Evolutionary conservation across 768 basidiomycete species (phyloP), one percentile per base, ranked within the genome.

Genomic region (Tulasnella sp.): DNA sequence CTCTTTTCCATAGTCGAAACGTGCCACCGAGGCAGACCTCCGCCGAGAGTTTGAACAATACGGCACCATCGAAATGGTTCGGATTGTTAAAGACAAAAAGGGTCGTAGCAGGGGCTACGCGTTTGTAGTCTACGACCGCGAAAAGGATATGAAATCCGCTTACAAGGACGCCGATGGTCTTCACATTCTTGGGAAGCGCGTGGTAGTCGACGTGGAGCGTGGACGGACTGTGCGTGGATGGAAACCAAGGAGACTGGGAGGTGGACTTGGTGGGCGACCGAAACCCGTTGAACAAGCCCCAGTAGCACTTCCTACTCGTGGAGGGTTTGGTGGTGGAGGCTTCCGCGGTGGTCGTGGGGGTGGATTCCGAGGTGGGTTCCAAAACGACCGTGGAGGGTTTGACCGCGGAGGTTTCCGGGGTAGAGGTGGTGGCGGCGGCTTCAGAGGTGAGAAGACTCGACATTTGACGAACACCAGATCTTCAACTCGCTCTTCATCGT

Each of bases 161-260:
- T 99, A 99, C 88, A 99, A 99, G 84, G 97, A 99, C 83, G 98
- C 96, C 25, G 97, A 99, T 81, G 94, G 96, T 31, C 88, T 99
- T 64, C 93, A 95, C 78, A 94, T 99, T 79, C 93, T 96, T 87
- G 94, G 94, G 81, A 97, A 97, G 83, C 89, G 93, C 80, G 96
- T 99, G 79, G 87, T 99, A 42, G 97, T 99, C 72, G 97, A 99
- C 82, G 97, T 99, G 78, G 97, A 99, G 84, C 91, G 97, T 42
- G 97, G 97, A 25, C 90, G 97, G 70, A 99, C 97, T 14, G 97
- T 99, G 36, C 90, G 97, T 77, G 97, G 96, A 2, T 99, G 97
- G 97, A 98, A 97, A 82, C 97, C 97, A 1, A 91, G 95, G 70
- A 90, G 96, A 72, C 86, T 99, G 0, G 97, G 97, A 25, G 97